phyloP scores from a whole-genome alignment of 441 rosid genomes.

The Raphanus hybrid region DNA sequence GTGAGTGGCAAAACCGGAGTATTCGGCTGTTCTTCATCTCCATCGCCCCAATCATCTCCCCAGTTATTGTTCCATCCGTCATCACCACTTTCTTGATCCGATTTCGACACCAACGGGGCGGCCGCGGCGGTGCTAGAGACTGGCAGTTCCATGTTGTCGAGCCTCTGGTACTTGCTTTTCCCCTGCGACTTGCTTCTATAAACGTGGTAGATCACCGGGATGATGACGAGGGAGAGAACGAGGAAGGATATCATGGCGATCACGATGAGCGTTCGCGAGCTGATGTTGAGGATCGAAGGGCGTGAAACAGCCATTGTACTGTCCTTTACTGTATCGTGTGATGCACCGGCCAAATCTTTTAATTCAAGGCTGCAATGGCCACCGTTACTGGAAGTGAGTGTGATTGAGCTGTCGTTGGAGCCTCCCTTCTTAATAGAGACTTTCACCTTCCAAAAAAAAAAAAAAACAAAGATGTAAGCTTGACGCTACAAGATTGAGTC shows the following conservation, averaged over 20 bases:
- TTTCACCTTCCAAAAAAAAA: conserved; percentile 56
- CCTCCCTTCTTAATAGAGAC: conserved; percentile 53
- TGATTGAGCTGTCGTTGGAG: conserved; percentile 46
- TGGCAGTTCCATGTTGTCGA: conserved; percentile 71
- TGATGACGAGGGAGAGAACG: conserved; percentile 51
- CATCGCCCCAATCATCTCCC: conserved; percentile 87
- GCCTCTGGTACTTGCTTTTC: conserved; percentile 60
- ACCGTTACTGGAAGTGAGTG: conserved; percentile 47
- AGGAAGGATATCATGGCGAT: conserved; percentile 46
- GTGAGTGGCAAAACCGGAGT: conserved; percentile 56
- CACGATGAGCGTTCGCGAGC: conserved; percentile 44
- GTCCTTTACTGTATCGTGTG: conserved; percentile 43
- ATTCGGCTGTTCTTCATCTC: conserved; percentile 71
- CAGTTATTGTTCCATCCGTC: conserved; percentile 77
- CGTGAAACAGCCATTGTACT: conserved; percentile 39
- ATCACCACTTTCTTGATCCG: conserved; percentile 37
- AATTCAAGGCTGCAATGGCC: conserved; percentile 70
- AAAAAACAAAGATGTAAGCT: background rate
- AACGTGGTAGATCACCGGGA: conserved; percentile 50
- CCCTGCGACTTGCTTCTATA: conserved; percentile 43
- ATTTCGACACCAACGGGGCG: conserved; percentile 6
- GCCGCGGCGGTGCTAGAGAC: conserved; percentile 36
- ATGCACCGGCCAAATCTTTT: conserved; percentile 49
- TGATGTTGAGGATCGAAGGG: conserved; percentile 44
- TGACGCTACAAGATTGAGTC: background rate